These are phyloP conservation scores for Atkinsonella texensis DNA, from an alignment of 2,329 filamentous ascomycete genomes.

Conservation along the genomic window DNA sequence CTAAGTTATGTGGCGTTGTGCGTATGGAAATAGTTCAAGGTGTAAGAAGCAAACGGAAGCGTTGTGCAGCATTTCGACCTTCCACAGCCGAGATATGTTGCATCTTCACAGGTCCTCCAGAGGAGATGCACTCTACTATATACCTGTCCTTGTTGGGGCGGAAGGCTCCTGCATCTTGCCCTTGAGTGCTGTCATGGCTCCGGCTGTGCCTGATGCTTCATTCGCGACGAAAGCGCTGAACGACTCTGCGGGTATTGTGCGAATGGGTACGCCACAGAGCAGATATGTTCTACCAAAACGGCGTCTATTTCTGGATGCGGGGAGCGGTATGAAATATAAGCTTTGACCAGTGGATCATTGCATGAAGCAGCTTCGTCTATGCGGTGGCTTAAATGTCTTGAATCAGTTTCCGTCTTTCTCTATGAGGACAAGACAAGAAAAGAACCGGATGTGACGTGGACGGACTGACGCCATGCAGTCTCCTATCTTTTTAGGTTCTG, in stretches of 20 bases:
- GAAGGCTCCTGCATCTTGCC: conserved; percentile 8
- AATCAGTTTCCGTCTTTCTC: too few relatives aligned
- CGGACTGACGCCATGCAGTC: too few relatives aligned
- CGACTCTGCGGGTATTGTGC: neutral
- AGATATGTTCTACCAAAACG: too few relatives aligned
- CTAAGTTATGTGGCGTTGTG: conserved; percentile 11
- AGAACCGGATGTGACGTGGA: too few relatives aligned
- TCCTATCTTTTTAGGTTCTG: too few relatives aligned
- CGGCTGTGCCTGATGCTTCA: neutral
- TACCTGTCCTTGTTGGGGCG: conserved; percentile 11
- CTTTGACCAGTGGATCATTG: too few relatives aligned
- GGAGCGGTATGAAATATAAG: too few relatives aligned
- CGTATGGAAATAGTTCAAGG: conserved; percentile 10
- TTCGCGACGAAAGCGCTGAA: conserved; percentile 5
- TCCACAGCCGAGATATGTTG: conserved; percentile 4
- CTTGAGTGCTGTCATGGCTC: conserved; percentile 5
- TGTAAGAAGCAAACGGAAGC: neutral
- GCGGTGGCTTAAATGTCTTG: too few relatives aligned
- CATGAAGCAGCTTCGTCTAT: too few relatives aligned
- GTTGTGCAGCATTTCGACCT: conserved; percentile 5
- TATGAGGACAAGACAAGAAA: too few relatives aligned
- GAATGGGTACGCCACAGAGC: neutral
- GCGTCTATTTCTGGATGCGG: too few relatives aligned
- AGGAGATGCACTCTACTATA: conserved; percentile 11
- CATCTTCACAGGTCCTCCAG: conserved; percentile 7